These are phyloP conservation scores for Herpetospermum pedunculosum DNA, from an alignment of 306 rosid genomes.

Conservation along the genomic window DNA sequence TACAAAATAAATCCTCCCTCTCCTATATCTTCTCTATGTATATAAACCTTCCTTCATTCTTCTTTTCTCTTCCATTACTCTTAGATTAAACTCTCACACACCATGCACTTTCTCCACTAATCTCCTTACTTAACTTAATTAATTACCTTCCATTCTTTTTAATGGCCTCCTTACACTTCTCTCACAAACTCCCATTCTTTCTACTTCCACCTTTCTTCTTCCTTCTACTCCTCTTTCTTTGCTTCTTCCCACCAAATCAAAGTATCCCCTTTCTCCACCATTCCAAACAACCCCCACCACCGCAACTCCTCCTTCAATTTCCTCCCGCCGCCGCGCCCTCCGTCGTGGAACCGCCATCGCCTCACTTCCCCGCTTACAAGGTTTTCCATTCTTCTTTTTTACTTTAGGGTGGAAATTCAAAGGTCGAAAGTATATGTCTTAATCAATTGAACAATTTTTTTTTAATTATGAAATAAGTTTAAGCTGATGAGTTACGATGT, in stretches of 20 bases:
- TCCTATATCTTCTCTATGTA: no score
- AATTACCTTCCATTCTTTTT: neutral
- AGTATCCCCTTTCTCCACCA: neutral
- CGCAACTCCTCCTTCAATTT: neutral
- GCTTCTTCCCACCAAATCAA: neutral
- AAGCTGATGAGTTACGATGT: neutral
- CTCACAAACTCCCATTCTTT: neutral
- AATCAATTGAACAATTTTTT: no score
- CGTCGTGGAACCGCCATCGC: neutral
- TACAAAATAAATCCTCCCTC: no score
- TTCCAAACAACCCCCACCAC: neutral
- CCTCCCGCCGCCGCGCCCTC: neutral
- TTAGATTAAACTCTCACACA: no score
- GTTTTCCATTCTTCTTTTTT: neutral
- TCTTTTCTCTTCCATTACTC: no score
- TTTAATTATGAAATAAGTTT: neutral
- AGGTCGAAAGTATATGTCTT: no score
- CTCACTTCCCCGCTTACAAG: neutral
- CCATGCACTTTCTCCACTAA: no score
- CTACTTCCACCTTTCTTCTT: neutral
- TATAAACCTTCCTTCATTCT: no score
- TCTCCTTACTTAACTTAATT: neutral
- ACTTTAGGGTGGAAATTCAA: no score
- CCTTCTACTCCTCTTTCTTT: neutral
- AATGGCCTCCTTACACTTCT: neutral